Evolutionary conservation across 2,329 filamentous ascomycete species (phyloP).

Genomic region (Anisogramma anomala): DNA sequence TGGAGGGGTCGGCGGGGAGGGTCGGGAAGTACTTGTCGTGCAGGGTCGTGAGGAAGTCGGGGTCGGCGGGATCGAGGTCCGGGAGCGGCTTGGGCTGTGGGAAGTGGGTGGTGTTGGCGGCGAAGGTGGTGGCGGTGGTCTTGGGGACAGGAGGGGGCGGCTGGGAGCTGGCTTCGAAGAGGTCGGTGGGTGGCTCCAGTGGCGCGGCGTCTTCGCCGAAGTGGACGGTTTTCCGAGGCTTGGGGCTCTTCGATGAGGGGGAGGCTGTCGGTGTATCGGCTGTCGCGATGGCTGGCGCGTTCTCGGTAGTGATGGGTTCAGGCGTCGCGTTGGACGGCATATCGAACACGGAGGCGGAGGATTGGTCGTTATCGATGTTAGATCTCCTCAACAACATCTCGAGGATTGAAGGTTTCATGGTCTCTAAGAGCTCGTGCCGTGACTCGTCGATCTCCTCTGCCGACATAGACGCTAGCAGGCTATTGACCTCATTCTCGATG

Average conservation of each 20-base stretch:
- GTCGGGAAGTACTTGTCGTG: conserved; percentile 90
- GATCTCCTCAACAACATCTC: conserved; percentile 66
- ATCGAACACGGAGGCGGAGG: conserved; percentile 34
- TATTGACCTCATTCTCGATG: conserved; percentile 76
- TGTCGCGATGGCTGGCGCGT: conserved; percentile 25
- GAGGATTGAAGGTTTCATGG: conserved; percentile 62
- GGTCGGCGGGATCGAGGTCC: conserved; percentile 72
- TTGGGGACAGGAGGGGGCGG: conserved; percentile 3
- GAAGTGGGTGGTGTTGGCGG: conserved; percentile 45
- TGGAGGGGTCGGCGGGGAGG: conserved; percentile 68
- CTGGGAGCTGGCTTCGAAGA: conserved; percentile 22
- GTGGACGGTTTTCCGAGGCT: conserved; percentile 23
- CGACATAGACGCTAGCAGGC: conserved; percentile 66
- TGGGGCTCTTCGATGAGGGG: conserved; percentile 8
- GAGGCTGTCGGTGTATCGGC: conserved; percentile 22
- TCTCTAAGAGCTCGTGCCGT: conserved; percentile 66
- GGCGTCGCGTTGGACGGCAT: conserved; percentile 2
- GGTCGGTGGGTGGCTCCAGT: conserved; percentile 28
- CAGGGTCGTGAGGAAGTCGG: conserved; percentile 71
- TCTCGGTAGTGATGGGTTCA: conserved; percentile 8
- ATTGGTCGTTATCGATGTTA: conserved; percentile 59
- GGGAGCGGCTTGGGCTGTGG: conserved; percentile 44
- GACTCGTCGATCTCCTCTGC: conserved; percentile 70
- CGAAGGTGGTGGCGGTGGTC: conserved; percentile 21
- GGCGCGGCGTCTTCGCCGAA: conserved; percentile 34